phyloP scores from a whole-genome alignment of 345 rosid genomes.

The Hibiscus trionum region DNA sequence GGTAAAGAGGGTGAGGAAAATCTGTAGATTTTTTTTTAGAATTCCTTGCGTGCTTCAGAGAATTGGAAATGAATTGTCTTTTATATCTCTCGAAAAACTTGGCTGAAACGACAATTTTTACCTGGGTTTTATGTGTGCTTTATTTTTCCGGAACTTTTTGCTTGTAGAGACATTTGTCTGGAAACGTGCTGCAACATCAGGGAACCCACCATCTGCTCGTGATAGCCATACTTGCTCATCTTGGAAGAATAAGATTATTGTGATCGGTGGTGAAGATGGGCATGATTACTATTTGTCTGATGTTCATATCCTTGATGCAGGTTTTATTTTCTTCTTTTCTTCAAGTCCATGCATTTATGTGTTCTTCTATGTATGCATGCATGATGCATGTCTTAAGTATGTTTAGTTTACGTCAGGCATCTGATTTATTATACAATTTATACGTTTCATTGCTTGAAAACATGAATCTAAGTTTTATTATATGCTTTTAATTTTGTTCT shows the following conservation, averaged over 20 bases:
- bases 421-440: background rate
- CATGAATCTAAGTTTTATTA: background rate
- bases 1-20: background rate
- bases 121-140: background rate
- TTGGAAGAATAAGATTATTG: slow-evolving; percentile 82
- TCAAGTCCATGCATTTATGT: background rate
- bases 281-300: slow-evolving; percentile 91
- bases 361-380: background rate
- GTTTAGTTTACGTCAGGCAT: background rate
- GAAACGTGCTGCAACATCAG: slow-evolving; percentile 69
- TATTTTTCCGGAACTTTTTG: background rate
- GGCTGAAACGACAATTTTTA: background rate
- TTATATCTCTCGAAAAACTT: background rate
- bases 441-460: slow-evolving; percentile 1
- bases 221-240: slow-evolving; percentile 97
- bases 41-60: background rate
- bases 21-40: background rate
- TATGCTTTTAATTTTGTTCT: slow-evolving; percentile 15
- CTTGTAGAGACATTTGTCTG: slow-evolving; percentile 87
- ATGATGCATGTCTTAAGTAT: background rate
- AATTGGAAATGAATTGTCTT: slow-evolving; percentile 1
- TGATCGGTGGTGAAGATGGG: slow-evolving; percentile 97
- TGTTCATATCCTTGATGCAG: slow-evolving; percentile 93
- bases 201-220: slow-evolving; percentile 82
- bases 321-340: slow-evolving; percentile 24